These are phyloP conservation scores for Iberis pinnata DNA, from an alignment of 345 rosid genomes.

Conservation along the genomic window DNA sequence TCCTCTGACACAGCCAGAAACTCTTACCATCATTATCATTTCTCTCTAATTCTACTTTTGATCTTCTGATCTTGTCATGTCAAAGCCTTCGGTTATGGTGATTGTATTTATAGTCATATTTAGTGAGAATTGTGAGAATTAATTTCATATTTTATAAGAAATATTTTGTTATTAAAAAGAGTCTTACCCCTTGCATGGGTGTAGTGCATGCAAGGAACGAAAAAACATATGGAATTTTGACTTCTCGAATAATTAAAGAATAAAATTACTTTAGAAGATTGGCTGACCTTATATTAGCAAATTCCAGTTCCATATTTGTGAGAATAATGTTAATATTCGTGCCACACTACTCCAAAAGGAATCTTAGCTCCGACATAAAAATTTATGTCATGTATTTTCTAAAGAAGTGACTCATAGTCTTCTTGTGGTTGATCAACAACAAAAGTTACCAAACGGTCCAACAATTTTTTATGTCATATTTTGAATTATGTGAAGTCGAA, in stretches of 20 bases:
- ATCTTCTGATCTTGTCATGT: conserved; percentile 14
- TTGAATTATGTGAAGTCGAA: too few species aligned
- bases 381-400: too few species aligned
- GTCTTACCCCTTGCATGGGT: conserved; percentile 15
- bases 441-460: too few species aligned
- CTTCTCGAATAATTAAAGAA: conserved; percentile 11
- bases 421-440: too few species aligned
- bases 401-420: too few species aligned
- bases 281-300: conserved; percentile 14
- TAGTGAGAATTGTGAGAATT: background rate
- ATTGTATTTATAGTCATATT: conserved; percentile 18
- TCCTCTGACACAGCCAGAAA: background rate
- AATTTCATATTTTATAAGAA: background rate
- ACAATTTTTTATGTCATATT: too few species aligned
- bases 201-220: conserved; percentile 15
- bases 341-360: conserved; percentile 14
- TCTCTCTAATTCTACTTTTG: background rate
- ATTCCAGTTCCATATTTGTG: conserved; percentile 10
- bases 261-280: conserved; percentile 3
- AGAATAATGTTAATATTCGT: conserved; percentile 16
- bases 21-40: conserved; percentile 5
- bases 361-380: too few species aligned
- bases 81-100: background rate
- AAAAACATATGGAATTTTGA: conserved; percentile 14
- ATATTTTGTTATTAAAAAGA: background rate